Percentiles rank a stretch among this genome's conserved stretches.
These are phyloP conservation scores for Pythium folliculosum DNA, from an alignment of 352 stramenopile genomes.

Conservation along the genomic window DNA sequence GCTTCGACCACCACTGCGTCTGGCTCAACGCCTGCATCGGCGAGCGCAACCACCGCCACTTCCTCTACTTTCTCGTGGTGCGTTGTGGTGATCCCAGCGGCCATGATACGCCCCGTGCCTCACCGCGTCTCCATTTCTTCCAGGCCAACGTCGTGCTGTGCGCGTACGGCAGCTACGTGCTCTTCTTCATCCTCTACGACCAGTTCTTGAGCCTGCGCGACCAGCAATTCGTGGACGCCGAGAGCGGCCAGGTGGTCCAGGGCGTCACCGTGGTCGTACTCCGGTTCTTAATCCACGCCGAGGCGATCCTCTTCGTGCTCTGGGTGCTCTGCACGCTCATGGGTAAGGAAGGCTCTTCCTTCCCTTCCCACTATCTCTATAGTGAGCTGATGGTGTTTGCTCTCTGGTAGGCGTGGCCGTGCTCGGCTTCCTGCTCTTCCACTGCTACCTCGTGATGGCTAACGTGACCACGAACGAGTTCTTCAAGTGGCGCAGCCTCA, in stretches of 20 bases:
- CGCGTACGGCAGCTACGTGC: conserved; percentile 51
- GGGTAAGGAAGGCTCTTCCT: conserved; percentile 32
- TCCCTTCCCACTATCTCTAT: background rate
- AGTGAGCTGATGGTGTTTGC: background rate
- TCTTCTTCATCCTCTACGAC: conserved; percentile 45
- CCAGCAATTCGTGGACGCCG: conserved; percentile 49
- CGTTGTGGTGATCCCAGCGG: too few species aligned
- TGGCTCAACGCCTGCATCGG: conserved; percentile 74
- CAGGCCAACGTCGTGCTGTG: conserved; percentile 57
- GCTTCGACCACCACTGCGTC: conserved; percentile 68
- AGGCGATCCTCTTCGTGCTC: conserved; percentile 43
- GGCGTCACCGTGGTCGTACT: conserved; percentile 44
- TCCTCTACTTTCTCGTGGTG: conserved; percentile 59
- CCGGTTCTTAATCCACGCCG: conserved; percentile 51
- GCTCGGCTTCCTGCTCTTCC: conserved; percentile 51
- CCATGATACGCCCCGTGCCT: too few species aligned
- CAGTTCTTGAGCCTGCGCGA: conserved; percentile 43
- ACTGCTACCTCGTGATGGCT: conserved; percentile 49
- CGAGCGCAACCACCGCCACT: conserved; percentile 57
- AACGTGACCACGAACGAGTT: conserved; percentile 80
- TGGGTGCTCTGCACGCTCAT: conserved; percentile 53
- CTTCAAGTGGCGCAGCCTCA: conserved; percentile 56
- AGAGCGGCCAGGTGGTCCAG: conserved; percentile 36
- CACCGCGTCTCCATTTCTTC: background rate
- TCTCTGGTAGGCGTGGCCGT: conserved; percentile 37